Evolutionary conservation across 352 stramenopile species (phyloP).

Genomic region (Pythium chondricola): DNA sequence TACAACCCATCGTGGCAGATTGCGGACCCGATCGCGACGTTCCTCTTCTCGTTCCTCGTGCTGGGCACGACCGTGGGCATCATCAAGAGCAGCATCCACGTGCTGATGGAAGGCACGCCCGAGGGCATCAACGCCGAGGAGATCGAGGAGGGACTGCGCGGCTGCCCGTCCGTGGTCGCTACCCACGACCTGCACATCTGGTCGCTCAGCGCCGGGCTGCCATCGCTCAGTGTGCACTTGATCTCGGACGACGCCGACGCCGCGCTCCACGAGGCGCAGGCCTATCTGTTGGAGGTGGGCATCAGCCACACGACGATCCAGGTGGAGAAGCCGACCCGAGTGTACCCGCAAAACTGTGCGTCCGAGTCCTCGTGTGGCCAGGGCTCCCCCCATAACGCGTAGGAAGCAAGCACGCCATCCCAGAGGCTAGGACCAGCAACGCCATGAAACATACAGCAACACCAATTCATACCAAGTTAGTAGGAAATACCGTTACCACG

Average conservation of each 20-base stretch:
- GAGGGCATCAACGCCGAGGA: constrained; percentile 84
- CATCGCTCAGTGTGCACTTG: constrained; percentile 92
- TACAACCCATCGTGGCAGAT: constrained; percentile 94
- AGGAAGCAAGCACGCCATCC: not conserved
- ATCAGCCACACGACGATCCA: constrained; percentile 90
- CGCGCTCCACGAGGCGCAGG: constrained; percentile 62
- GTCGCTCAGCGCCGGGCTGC: constrained; percentile 90
- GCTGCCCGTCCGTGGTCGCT: constrained; percentile 81
- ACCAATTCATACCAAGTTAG: not conserved
- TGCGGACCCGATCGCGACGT: constrained; percentile 95
- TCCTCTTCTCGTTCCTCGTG: constrained; percentile 96
- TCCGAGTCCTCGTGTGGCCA: constrained; percentile 70
- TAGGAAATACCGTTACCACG: too few species aligned
- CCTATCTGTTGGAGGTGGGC: constrained; percentile 61
- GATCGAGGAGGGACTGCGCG: constrained; percentile 75
- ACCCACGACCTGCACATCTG: constrained; percentile 99
- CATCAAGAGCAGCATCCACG: constrained; percentile 85
- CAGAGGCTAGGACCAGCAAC: not conserved
- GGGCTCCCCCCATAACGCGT: constrained; percentile 49
- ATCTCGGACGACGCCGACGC: constrained; percentile 59
- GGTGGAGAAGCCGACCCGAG: constrained; percentile 59
- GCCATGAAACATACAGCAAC: too few species aligned
- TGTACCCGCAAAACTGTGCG: constrained; percentile 70
- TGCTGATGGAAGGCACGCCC: constrained; percentile 96
- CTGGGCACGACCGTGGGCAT: constrained; percentile 91